Evolutionary conservation across 1,284 basidiomycete species (phyloP).

Genomic region (Melampsora larici-populina): DNA sequence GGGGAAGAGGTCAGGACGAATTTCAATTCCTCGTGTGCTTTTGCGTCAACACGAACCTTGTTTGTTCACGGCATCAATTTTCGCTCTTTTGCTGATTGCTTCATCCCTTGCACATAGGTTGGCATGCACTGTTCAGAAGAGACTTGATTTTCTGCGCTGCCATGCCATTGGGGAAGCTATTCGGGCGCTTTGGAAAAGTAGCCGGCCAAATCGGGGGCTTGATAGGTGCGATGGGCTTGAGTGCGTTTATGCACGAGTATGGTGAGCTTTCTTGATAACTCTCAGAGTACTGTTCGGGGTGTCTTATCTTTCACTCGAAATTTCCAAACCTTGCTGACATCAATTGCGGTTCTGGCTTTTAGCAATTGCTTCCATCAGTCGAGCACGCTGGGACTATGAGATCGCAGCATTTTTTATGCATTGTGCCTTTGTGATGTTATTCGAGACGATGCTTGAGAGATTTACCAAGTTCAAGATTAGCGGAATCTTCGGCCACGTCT

Average conservation of each 20-base stretch:
- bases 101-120: not conserved
- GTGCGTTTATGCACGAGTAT: too few species aligned
- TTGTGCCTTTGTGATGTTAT: slow-evolving; percentile 23
- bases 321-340: not conserved
- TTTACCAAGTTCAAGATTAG: slow-evolving; percentile 27
- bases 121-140: slow-evolving; percentile 35
- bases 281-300: too few species aligned
- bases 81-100: too few species aligned
- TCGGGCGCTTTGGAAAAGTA: too few species aligned
- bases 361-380: slow-evolving; percentile 35
- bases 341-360: not conserved
- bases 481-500: slow-evolving; percentile 14
- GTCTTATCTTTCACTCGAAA: too few species aligned
- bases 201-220: too few species aligned
- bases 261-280: too few species aligned
- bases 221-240: too few species aligned
- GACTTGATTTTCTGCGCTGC: slow-evolving; percentile 29
- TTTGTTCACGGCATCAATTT: too few species aligned
- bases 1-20: slow-evolving; percentile 3
- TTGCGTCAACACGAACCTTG: too few species aligned
- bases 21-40: too few species aligned
- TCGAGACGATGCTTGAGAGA: slow-evolving; percentile 24
- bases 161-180: too few species aligned
- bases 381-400: slow-evolving; percentile 13
- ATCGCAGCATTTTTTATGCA: slow-evolving; percentile 23